Evolutionary conservation across 148 eudicot genomes (phyloP).

Genomic region (Rhododendron simsii): DNA sequence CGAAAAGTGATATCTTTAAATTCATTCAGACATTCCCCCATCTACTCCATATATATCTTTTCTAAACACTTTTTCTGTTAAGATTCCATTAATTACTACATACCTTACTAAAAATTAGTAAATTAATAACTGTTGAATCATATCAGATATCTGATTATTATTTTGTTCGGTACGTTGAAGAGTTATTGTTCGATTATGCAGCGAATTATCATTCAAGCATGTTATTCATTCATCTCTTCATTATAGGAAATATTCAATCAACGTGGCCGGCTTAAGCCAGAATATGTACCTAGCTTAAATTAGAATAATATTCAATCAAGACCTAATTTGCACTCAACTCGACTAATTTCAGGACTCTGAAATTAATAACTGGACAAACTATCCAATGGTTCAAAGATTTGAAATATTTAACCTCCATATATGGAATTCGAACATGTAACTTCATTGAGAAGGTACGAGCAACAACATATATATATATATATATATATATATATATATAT

Average conservation of each 20-base stretch:
- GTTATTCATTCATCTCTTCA: neutral
- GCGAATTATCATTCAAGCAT: neutral
- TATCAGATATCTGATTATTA: neutral
- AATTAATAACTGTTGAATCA: neutral
- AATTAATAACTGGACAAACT: too few relatives aligned
- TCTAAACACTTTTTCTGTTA: neutral
- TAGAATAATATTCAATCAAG: neutral
- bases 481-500: too few relatives aligned
- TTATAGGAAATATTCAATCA: neutral
- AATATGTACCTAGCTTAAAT: neutral
- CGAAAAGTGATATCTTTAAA: neutral
- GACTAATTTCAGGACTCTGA: neutral
- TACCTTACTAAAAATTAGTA: neutral
- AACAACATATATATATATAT: neutral
- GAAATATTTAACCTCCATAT: accelerated
- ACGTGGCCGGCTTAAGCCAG: neutral
- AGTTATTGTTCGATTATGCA: neutral
- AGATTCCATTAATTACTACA: neutral
- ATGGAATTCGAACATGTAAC: neutral
- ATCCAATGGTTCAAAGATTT: too few relatives aligned
- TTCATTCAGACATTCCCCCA: too few relatives aligned
- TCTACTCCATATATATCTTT: neutral
- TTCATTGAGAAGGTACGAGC: too few relatives aligned
- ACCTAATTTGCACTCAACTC: too few relatives aligned
- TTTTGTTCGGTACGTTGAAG: neutral